Conservation (phyloP, 129 eudicot species). For the Calendula officinalis region DNA sequence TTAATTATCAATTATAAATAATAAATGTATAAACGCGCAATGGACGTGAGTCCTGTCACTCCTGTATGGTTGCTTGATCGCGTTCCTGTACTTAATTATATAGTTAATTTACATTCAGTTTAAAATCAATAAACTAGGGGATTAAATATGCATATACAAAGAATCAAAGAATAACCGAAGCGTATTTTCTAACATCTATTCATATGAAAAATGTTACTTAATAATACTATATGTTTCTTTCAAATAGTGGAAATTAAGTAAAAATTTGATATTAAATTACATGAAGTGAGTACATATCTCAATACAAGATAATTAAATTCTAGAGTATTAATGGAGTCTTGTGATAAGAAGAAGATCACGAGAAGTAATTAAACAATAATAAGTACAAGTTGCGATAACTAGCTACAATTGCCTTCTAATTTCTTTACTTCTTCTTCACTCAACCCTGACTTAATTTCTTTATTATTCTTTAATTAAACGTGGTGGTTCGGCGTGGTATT, state of each 20-base stretch:
- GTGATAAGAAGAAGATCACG: conserved; percentile 3
- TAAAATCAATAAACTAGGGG: too few species aligned
- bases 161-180: too few species aligned
- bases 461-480: conserved; percentile 21
- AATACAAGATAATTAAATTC: background rate
- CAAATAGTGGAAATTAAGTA: background rate
- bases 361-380: conserved; percentile 1
- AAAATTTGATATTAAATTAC: background rate
- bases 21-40: too few species aligned
- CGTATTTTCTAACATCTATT: too few species aligned
- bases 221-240: background rate
- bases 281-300: background rate
- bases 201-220: too few species aligned
- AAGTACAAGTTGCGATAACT: background rate
- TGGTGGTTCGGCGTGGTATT: conserved; percentile 33
- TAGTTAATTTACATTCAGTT: too few species aligned
- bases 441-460: conserved; percentile 5
- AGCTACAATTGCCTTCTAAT: background rate
- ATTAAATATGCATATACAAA: too few species aligned
- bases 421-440: conserved; percentile 12
- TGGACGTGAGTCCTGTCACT: too few species aligned
- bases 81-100: too few species aligned
- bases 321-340: background rate
- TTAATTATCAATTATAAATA: too few species aligned
- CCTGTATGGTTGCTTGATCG: too few species aligned